phyloP scores from a whole-genome alignment of 495 filamentous ascomycete genomes.

The Lindgomyces ingoldianus region DNA sequence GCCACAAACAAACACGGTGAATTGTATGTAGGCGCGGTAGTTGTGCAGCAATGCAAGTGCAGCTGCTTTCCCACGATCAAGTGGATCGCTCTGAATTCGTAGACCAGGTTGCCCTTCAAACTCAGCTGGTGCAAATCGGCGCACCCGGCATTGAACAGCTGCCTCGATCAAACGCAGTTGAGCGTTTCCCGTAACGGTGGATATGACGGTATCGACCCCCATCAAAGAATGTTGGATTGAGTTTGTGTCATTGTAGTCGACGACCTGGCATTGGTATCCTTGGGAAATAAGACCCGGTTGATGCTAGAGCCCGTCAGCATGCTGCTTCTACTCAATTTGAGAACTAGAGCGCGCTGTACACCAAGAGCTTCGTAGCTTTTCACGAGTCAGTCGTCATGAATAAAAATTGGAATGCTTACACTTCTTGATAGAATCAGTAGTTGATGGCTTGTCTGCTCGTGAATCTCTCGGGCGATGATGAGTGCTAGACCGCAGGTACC shows the following conservation, averaged over 20 bases:
- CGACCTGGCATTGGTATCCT: constrained; percentile 61
- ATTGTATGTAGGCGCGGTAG: constrained; percentile 58
- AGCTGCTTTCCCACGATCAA: constrained; percentile 58
- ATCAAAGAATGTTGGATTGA: constrained; percentile 63
- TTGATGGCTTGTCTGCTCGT: constrained; percentile 59
- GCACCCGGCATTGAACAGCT: constrained; percentile 62
- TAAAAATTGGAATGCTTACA: constrained; percentile 46
- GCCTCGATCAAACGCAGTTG: constrained; percentile 75
- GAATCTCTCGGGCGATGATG: constrained; percentile 61
- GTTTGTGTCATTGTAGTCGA: constrained; percentile 61
- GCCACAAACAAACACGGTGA: constrained; percentile 69
- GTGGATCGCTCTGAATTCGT: constrained; percentile 48
- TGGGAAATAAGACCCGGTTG: constrained; percentile 41
- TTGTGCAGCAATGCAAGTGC: constrained; percentile 58
- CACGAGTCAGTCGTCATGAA: neutral
- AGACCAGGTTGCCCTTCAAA: constrained; percentile 63
- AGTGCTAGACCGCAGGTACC: constrained; percentile 69
- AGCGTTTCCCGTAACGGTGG: constrained; percentile 63
- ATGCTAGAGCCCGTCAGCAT: constrained; percentile 25
- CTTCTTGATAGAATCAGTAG: constrained; percentile 67
- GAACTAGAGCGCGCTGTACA: neutral
- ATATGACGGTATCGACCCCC: constrained; percentile 74
- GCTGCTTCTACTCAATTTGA: neutral
- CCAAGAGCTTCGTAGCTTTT: neutral
- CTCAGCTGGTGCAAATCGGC: constrained; percentile 71